Evolutionary conservation across 306 rosid genomes (phyloP), one percentile per base, ranked within the genome.

Genomic region (Ormosia semicastrata): DNA sequence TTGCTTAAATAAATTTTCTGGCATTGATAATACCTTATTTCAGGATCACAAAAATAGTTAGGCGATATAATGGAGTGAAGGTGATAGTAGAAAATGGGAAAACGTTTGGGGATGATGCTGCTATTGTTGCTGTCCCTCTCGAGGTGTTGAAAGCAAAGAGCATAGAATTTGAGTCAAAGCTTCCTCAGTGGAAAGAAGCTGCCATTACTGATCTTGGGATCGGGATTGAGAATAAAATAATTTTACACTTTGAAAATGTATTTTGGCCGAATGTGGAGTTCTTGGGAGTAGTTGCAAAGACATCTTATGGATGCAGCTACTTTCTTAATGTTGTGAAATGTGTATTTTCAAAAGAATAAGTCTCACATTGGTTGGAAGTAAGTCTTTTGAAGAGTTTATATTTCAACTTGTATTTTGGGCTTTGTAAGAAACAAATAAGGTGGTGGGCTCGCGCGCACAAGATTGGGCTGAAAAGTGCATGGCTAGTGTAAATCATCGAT

Each of bases 221-320:
- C 1, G 99, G 99, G 73, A 81, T 93, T 49, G 99, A 96, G 88
- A 96, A 96, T 83, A 96, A 96, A 85, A 91, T 96, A 78, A 89
- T 89, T 29, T 83, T 96, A 76, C 97, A 96, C 86, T 96, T 96
- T 52, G 97, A 89, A 73, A 94, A 92, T 81, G 97, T 96, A 32
- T 93, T 96, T 78, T 96, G 99, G 99, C 99, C 98, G 1, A 96
- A 93, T 80, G 99, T 96, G 56, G 99, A 96, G 90, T 96, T 96
- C 84, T 79, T 96, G 62, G 99, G 98, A 87, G 99, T 96, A 53
- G 99, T 93, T 82, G 92, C 97, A 2, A 98, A 93, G 57, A 93
- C 98, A 57, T 91, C 98, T 76, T 96, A 96, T 72, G 93, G 86
- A 50, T 96, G 99, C 94, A 96, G 99, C 85, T 96, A 96, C 87